Evolutionary conservation across 2,329 filamentous ascomycete genomes (phyloP), one percentile per base, ranked within the genome.

Genomic region (Mycocentrospora acerina): DNA sequence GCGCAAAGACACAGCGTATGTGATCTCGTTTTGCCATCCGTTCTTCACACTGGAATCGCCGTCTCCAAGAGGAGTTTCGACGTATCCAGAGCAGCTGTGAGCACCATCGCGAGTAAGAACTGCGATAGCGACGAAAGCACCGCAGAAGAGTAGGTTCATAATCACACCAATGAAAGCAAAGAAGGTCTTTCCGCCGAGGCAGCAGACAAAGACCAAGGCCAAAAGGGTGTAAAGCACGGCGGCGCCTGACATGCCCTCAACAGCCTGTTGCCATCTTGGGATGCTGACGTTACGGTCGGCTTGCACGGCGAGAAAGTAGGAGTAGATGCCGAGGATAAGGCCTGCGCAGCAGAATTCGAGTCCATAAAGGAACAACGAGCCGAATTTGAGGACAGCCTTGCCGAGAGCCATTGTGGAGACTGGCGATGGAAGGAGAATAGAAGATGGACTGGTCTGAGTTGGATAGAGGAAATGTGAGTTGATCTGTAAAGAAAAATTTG

Each of bases 271-370:
- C 71, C 79, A 84, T 52, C 68, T 80, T 13, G 78, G 73, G 51
- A 90, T 90, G 41, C 59, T 40, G 11, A 83, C 66, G 52, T 82
- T 57, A 68, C 88, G 81, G 57, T 84, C 80, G 46, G 78, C 66
- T 11, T 90, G 79, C 7, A 85, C 78, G 7, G 85, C 81, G 33
- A 96, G 80, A 76, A 90, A 94, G 76, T 94, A 95, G 33, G 83
- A 84, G 75, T 85, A 70, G 45, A 93, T 79, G 52, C 79, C 85
- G 46, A 96, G 79, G 45, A 91, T 79, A 51, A 95, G 76, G 42
- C 77, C 81, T 7, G 85, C 76, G 65, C 82, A 87, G 62, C 80
- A 75, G 67, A 95, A 85, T 58, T 88, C 81, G 40, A 95, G 70
- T 50, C 78, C 70, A 53, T 91, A 87, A 58, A 94, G 72, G 64